A percentile compares a stretch with the other conserved stretches of the same genome.
Conservation (phyloP, 2,329 filamentous ascomycete species). For the Intubia oerlemansii region DNA sequence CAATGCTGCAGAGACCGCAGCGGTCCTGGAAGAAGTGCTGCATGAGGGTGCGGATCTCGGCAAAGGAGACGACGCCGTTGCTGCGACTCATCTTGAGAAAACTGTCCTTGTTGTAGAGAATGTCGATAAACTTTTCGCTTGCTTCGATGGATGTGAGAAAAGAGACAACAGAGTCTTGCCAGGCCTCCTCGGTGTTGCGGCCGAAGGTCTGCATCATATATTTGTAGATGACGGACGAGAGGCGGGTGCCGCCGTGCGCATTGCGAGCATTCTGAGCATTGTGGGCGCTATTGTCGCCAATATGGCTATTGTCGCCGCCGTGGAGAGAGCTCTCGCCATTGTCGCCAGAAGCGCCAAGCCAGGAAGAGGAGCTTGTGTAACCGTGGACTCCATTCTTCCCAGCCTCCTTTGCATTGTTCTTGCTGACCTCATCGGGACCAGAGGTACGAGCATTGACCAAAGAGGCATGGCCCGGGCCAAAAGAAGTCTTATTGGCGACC, state of each 20-base stretch:
- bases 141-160: conserved; percentile 6
- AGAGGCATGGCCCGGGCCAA: too few relatives aligned
- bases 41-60: neutral
- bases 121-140: conserved; percentile 5
- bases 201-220: conserved; percentile 9
- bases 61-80: conserved; percentile 3
- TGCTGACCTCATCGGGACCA: too few relatives aligned
- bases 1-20: conserved; percentile 7
- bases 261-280: too few relatives aligned
- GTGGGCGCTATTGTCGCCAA: too few relatives aligned
- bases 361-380: too few relatives aligned
- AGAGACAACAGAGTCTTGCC: conserved; percentile 4
- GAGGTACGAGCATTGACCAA: too few relatives aligned
- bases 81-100: conserved; percentile 5
- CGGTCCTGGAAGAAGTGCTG: conserved; percentile 4
- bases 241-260: conserved; percentile 4
- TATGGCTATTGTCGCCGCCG: too few relatives aligned
- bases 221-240: conserved; percentile 10
- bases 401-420: too few relatives aligned
- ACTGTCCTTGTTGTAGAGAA: conserved; percentile 5
- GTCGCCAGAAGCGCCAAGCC: too few relatives aligned
- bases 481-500: too few relatives aligned
- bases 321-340: too few relatives aligned
- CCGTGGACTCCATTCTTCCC: too few relatives aligned
- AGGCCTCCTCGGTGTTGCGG: conserved; percentile 7